A percentile compares a stretch with the other conserved stretches of the same genome.
Conservation (phyloP, 2,329 filamentous ascomycete species). For the Cladosporium sphaerospermum region DNA sequence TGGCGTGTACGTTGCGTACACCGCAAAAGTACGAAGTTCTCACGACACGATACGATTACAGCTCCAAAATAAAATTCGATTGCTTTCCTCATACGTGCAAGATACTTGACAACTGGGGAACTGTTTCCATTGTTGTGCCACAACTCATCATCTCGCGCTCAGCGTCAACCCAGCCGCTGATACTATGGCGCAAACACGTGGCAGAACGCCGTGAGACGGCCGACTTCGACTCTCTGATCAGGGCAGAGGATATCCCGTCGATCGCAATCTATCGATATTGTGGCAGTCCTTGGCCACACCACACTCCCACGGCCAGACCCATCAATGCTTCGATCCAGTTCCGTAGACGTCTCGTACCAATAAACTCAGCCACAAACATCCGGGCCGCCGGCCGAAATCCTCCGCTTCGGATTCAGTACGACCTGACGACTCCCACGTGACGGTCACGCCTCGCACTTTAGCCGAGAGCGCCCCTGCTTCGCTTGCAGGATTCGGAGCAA, state of each 20-base stretch:
- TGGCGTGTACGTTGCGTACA: no score
- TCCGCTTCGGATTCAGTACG: background rate
- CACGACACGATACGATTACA: background rate
- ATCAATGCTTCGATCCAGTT: constrained; percentile 1
- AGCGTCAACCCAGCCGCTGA: background rate
- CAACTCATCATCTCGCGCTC: background rate
- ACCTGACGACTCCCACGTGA: background rate
- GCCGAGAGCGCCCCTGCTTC: background rate
- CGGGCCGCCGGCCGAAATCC: background rate
- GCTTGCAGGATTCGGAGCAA: background rate
- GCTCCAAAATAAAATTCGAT: background rate
- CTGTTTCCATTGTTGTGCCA: background rate
- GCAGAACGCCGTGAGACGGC: background rate
- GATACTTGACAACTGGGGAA: background rate
- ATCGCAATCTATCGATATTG: constrained; percentile 9
- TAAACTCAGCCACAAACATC: background rate
- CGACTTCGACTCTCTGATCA: background rate
- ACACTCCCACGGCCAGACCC: constrained; percentile 2
- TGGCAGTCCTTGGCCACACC: background rate
- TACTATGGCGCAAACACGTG: background rate
- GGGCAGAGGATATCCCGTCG: background rate
- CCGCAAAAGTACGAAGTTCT: background rate
- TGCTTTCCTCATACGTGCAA: background rate
- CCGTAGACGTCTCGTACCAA: constrained; percentile 2
- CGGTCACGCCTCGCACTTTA: background rate